A percentile compares a stretch with the other conserved stretches of the same genome.
Evolutionary conservation across 148 eudicot genomes (phyloP).

Genomic region (Talinum fruticosum): DNA sequence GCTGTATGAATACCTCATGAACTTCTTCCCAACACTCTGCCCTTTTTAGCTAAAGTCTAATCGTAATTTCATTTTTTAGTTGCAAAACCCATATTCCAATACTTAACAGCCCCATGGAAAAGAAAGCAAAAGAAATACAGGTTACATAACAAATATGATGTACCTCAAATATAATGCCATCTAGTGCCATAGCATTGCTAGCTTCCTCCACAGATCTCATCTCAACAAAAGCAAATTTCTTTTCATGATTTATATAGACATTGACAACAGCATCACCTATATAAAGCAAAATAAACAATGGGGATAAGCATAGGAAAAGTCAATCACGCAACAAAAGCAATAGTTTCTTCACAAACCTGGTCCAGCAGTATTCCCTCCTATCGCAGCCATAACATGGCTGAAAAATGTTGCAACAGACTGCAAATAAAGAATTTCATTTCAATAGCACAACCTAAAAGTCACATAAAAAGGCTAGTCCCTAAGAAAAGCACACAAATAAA

Average conservation of each 20-base stretch:
- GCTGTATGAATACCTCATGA: neutral
- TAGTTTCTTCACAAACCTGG: slow-evolving; percentile 58
- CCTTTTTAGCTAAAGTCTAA: too few relatives aligned
- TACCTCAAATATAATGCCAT: slow-evolving; percentile 60
- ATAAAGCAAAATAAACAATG: slow-evolving; percentile 1
- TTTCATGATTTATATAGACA: slow-evolving; percentile 91
- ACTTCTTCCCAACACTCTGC: too few relatives aligned
- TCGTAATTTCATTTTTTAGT: neutral
- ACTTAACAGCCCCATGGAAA: neutral
- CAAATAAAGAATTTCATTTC: slow-evolving; percentile 12
- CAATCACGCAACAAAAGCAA: neutral
- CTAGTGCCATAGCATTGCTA: slow-evolving; percentile 84
- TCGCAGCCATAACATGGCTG: slow-evolving; percentile 93
- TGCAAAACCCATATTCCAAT: neutral
- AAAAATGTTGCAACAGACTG: slow-evolving; percentile 96
- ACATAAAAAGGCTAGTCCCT: neutral
- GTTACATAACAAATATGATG: slow-evolving; percentile 2
- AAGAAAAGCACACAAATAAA: neutral
- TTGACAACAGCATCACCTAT: slow-evolving; percentile 95
- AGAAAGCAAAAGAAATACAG: neutral
- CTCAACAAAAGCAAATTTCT: slow-evolving; percentile 91
- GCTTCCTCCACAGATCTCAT: slow-evolving; percentile 93
- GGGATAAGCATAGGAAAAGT: neutral
- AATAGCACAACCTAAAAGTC: slow-evolving; percentile 5
- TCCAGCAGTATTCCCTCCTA: slow-evolving; percentile 96